These are phyloP conservation scores for Myxozyma mucilagina DNA, from an alignment of 805 yeast species.

Conservation along the genomic window DNA sequence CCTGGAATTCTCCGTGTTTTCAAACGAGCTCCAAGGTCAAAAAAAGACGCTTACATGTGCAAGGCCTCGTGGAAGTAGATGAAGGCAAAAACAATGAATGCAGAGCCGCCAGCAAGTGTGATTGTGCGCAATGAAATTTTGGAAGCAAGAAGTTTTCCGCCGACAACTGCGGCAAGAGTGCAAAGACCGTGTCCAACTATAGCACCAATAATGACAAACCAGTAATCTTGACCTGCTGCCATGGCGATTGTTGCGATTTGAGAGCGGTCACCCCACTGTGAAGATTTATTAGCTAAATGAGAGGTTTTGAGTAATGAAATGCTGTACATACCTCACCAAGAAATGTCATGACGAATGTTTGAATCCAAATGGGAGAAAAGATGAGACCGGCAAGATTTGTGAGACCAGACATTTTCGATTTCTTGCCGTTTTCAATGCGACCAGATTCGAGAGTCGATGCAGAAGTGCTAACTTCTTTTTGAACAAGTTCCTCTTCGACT, in stretches of 20 bases:
- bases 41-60: neutral
- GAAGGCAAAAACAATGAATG: conserved; percentile 80
- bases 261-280: conserved; percentile 91
- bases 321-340: conserved; percentile 61
- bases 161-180: conserved; percentile 86
- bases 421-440: neutral
- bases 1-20: too few species aligned
- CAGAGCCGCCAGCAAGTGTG: conserved; percentile 85
- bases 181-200: conserved; percentile 86
- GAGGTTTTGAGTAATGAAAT: neutral
- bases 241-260: conserved; percentile 97
- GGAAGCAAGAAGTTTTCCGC: conserved; percentile 88
- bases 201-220: conserved; percentile 87
- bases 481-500: conserved; percentile 89
- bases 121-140: conserved; percentile 88
- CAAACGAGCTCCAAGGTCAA: neutral
- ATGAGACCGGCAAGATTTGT: conserved; percentile 60
- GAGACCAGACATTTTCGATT: conserved; percentile 42
- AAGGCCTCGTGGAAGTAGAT: conserved; percentile 65
- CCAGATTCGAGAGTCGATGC: conserved; percentile 65
- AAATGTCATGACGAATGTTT: conserved; percentile 93
- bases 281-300: neutral
- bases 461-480: conserved; percentile 53
- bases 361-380: conserved; percentile 88
- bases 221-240: conserved; percentile 95